phyloP scores from a whole-genome alignment of 148 eudicot genomes.

The Amaranthus hypochondriacus region DNA sequence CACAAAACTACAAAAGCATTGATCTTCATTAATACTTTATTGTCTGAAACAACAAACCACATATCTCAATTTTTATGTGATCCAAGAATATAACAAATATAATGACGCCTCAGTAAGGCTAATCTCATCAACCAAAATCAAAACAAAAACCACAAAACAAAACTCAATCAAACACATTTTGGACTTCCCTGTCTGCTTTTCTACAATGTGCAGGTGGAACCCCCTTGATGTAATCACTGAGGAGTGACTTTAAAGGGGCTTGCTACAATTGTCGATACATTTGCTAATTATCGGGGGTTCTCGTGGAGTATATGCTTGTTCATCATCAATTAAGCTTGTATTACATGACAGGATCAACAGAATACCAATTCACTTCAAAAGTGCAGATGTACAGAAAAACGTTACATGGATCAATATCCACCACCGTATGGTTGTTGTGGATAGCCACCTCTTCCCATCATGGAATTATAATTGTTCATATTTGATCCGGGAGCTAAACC shows the following conservation, averaged over 20 bases:
- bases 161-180: slow-evolving; percentile 11
- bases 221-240: neutral
- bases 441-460: slow-evolving; percentile 74
- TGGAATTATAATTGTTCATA: slow-evolving; percentile 64
- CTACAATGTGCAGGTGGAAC: slow-evolving; percentile 3
- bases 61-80: slow-evolving; percentile 7
- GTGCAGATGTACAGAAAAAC: slow-evolving; percentile 14
- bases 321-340: slow-evolving; percentile 9
- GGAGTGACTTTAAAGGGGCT: neutral
- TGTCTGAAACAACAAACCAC: neutral
- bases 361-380: slow-evolving; percentile 6
- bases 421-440: slow-evolving; percentile 79
- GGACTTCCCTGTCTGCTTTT: neutral
- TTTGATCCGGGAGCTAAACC: slow-evolving; percentile 50
- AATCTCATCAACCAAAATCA: slow-evolving; percentile 7
- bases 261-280: neutral
- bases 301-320: neutral
- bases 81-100: slow-evolving; percentile 23
- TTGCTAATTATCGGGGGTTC: too few species aligned
- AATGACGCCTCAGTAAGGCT: slow-evolving; percentile 17
- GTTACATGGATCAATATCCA: slow-evolving; percentile 47
- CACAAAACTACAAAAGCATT: neutral
- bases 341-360: slow-evolving; percentile 1
- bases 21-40: slow-evolving; percentile 1
- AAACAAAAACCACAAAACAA: neutral